Percentiles rank a stretch among this genome's conserved stretches.
Evolutionary conservation across 148 eudicot genomes (phyloP).

Genomic region (Silene conica): DNA sequence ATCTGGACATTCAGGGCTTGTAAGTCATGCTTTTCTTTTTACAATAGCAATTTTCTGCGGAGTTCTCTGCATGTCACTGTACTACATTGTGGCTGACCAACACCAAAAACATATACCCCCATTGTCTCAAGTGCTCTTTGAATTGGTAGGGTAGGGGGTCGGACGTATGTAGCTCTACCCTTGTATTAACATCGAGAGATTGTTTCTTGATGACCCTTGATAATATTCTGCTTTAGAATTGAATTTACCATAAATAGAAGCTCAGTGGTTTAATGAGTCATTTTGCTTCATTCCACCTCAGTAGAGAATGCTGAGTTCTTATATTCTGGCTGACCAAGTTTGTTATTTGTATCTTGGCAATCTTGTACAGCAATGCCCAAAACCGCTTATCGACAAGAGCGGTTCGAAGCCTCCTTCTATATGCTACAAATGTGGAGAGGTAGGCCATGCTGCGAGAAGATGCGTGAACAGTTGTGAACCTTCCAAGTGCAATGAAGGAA

Average conservation of each 20-base stretch:
- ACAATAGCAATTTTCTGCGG: neutral
- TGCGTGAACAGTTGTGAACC: constrained; percentile 14
- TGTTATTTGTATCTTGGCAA: neutral
- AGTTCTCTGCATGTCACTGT: constrained; percentile 1
- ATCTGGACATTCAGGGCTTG: constrained; percentile 34
- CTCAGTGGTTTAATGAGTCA: too few species aligned
- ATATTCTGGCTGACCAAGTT: constrained; percentile 1
- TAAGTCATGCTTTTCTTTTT: constrained; percentile 17
- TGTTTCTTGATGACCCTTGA: neutral
- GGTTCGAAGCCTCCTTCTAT: constrained; percentile 25
- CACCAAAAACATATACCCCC: too few species aligned
- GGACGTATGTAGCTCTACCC: too few species aligned
- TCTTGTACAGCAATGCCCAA: constrained; percentile 29
- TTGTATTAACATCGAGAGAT: too few species aligned
- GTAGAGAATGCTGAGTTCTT: neutral
- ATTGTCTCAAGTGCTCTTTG: too few species aligned
- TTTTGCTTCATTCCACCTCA: too few species aligned
- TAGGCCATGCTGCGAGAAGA: constrained; percentile 29
- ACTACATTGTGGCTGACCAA: neutral
- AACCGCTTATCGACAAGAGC: constrained; percentile 16
- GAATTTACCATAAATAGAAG: too few species aligned
- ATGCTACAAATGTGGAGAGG: constrained; percentile 36
- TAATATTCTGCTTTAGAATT: too few species aligned
- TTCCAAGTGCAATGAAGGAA: constrained; percentile 3
- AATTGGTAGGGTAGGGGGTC: too few species aligned